Evolutionary conservation across 352 stramenopile species (phyloP).

Genomic region (Phytophthora pseudosyringae): DNA sequence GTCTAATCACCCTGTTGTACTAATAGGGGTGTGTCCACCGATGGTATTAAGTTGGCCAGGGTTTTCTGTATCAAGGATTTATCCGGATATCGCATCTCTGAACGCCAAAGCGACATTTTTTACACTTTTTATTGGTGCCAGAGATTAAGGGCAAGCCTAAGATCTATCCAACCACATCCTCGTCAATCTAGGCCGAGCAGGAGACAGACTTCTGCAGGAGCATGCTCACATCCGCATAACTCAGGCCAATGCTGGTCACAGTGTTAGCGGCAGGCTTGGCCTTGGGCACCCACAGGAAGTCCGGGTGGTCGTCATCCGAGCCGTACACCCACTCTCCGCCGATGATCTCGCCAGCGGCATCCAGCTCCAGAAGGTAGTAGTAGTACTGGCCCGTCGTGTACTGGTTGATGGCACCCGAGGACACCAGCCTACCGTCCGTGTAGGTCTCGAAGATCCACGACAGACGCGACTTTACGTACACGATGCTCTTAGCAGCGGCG

Average conservation of each 20-base stretch:
- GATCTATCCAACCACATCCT: background rate
- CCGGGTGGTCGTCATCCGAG: conserved; percentile 39
- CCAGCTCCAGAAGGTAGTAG: conserved; percentile 49
- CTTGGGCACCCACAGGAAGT: conserved; percentile 48
- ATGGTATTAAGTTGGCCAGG: too few species aligned
- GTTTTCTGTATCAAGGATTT: too few species aligned
- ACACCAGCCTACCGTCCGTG: conserved; percentile 42
- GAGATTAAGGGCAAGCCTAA: background rate
- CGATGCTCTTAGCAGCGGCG: conserved; percentile 36
- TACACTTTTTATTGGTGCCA: background rate
- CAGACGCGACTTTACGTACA: conserved; percentile 48
- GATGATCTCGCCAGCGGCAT: conserved; percentile 40
- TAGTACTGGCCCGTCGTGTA: conserved; percentile 41
- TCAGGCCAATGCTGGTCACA: conserved; percentile 28
- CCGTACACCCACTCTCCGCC: conserved; percentile 50
- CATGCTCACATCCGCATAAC: conserved; percentile 31
- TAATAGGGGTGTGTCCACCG: too few species aligned
- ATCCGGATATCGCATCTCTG: too few species aligned
- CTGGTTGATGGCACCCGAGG: conserved; percentile 24
- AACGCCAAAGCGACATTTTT: too few species aligned
- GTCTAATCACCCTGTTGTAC: too few species aligned
- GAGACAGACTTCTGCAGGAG: conserved; percentile 22
- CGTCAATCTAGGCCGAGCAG: conserved; percentile 7
- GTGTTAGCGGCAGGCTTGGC: conserved; percentile 28
- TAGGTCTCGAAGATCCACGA: conserved; percentile 53